Evolutionary conservation across 371 early-diverging fungal species (phyloP).

Genomic region (Umbelopsis sp.): DNA sequence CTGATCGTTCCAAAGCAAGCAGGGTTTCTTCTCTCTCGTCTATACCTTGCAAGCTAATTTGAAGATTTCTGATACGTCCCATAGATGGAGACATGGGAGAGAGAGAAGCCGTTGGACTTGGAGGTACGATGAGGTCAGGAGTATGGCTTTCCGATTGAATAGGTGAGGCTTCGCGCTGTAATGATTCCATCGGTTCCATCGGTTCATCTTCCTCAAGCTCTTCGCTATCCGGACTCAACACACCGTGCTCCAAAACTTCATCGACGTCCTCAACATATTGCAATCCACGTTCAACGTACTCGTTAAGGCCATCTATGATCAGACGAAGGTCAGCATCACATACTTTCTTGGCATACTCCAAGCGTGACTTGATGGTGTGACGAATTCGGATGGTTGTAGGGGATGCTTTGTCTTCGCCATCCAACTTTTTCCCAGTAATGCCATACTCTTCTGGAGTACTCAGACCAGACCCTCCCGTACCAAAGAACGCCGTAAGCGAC

Average conservation of each 20-base stretch:
- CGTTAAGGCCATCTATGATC: constrained; percentile 74
- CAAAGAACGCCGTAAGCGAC: constrained; percentile 11
- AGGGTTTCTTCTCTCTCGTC: constrained; percentile 1
- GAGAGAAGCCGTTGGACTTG: neutral
- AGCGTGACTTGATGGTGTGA: constrained; percentile 38
- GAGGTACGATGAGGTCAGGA: neutral
- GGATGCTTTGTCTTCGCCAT: constrained; percentile 8
- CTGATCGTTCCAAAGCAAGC: neutral
- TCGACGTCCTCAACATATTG: constrained; percentile 61
- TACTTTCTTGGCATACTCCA: constrained; percentile 46
- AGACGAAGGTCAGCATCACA: constrained; percentile 59
- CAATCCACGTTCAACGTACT: constrained; percentile 69
- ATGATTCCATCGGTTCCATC: constrained; percentile 3
- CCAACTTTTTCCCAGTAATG: neutral
- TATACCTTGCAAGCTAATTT: constrained; percentile 4
- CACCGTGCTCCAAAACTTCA: constrained; percentile 30
- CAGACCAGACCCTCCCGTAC: constrained; percentile 6
- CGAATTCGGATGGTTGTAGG: constrained; percentile 30
- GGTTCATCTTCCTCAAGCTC: constrained; percentile 33
- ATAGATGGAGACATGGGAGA: neutral
- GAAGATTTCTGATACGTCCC: neutral
- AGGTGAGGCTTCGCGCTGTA: neutral
- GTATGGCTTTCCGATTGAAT: neutral
- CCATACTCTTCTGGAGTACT: constrained; percentile 4
- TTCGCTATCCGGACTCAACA: constrained; percentile 21